phyloP scores from a whole-genome alignment of 305 asterid species.

The Fraxinus nigra region DNA sequence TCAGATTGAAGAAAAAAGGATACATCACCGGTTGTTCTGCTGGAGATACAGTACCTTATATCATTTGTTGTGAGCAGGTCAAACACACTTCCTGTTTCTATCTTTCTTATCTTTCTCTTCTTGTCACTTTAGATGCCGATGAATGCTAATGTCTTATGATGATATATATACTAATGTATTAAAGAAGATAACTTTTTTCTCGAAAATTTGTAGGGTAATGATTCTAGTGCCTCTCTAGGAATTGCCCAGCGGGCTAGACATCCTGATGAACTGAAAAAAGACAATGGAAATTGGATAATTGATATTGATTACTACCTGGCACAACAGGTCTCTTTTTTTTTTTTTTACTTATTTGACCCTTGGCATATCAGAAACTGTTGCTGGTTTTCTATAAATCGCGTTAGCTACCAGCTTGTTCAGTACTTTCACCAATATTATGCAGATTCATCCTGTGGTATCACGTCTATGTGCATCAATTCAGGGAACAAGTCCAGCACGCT shows the following conservation, averaged over 20 bases:
- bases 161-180: constrained; percentile 5
- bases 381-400: constrained; percentile 20
- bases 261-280: constrained; percentile 88
- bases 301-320: constrained; percentile 97
- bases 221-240: constrained; percentile 61
- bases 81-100: not conserved
- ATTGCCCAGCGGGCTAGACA: constrained; percentile 98
- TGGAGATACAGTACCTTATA: constrained; percentile 95
- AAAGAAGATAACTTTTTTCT: constrained; percentile 17
- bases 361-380: constrained; percentile 7
- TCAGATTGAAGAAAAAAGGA: constrained; percentile 81
- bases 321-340: constrained; percentile 62
- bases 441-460: constrained; percentile 99
- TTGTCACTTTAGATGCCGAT: constrained; percentile 1
- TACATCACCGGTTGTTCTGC: constrained; percentile 83
- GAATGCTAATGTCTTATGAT: constrained; percentile 9
- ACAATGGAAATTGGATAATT: constrained; percentile 75
- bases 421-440: constrained; percentile 32
- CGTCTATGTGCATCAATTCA: constrained; percentile 95
- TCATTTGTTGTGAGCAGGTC: constrained; percentile 95
- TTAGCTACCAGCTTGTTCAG: constrained; percentile 24
- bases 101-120: constrained; percentile 9
- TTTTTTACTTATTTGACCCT: constrained; percentile 14
- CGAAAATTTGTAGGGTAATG: constrained; percentile 56
- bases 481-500: constrained; percentile 95